Percentiles rank a stretch among this genome's conserved stretches.
Evolutionary conservation across 2,329 filamentous ascomycete species (phyloP).

Genomic region (Ophiostoma novo-ulmi): DNA sequence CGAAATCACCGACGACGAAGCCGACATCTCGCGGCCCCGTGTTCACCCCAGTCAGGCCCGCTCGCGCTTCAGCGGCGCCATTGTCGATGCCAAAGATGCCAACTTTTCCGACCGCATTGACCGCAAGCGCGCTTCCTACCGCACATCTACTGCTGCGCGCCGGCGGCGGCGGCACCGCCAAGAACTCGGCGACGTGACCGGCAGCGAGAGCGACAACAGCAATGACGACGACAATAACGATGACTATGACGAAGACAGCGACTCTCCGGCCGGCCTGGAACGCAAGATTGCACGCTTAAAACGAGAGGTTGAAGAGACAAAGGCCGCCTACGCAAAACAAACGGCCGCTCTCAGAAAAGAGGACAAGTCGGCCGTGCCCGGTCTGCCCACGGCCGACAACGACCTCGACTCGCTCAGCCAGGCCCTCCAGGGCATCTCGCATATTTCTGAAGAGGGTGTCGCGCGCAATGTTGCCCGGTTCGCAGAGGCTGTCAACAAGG

Average conservation of each 20-base stretch:
- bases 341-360: constrained; percentile 30
- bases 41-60: constrained; percentile 76
- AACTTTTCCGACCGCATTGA: constrained; percentile 89
- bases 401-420: constrained; percentile 61
- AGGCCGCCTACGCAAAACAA: constrained; percentile 31
- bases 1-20: constrained; percentile 52
- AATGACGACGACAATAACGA: constrained; percentile 41
- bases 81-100: constrained; percentile 69
- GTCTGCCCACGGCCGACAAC: neutral
- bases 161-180: constrained; percentile 49
- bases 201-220: constrained; percentile 50
- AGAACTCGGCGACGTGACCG: constrained; percentile 63
- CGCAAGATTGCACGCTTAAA: constrained; percentile 75
- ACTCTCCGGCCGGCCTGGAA: constrained; percentile 47
- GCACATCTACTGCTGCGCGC: constrained; percentile 55
- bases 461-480: constrained; percentile 18
- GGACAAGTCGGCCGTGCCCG: constrained; percentile 42
- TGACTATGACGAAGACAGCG: constrained; percentile 21
- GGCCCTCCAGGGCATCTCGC: constrained; percentile 62
- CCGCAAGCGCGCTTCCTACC: constrained; percentile 78
- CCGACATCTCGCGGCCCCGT: constrained; percentile 68
- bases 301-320: constrained; percentile 73
- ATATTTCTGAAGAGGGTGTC: constrained; percentile 30
- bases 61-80: constrained; percentile 68
- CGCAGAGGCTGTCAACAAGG: neutral